Evolutionary conservation across 1,284 basidiomycete genomes (phyloP).

Genomic region (Ustilago cynodontis): DNA sequence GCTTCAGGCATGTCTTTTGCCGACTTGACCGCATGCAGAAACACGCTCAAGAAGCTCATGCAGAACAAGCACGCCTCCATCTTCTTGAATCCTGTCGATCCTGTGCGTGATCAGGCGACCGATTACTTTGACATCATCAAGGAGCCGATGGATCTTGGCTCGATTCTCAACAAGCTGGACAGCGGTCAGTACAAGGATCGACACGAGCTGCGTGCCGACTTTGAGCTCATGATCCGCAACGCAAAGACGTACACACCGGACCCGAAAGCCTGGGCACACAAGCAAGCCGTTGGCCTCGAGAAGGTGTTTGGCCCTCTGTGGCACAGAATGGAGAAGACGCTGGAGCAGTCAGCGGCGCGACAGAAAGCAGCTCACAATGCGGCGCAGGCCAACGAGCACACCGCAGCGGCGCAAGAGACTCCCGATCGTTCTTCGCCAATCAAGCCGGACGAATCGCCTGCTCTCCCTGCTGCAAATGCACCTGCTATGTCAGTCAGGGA

Average conservation of each 20-base stretch:
- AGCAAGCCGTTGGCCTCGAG: conserved; percentile 82
- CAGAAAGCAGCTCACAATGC: conserved; percentile 54
- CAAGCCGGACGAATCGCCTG: conserved; percentile 23
- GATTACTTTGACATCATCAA: conserved; percentile 88
- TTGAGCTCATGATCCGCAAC: conserved; percentile 88
- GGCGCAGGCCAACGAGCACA: conserved; percentile 30
- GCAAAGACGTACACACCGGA: conserved; percentile 85
- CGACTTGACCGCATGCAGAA: conserved; percentile 84
- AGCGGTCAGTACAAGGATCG: conserved; percentile 84
- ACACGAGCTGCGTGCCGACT: conserved; percentile 85
- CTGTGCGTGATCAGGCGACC: conserved; percentile 68
- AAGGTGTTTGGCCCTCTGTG: conserved; percentile 85
- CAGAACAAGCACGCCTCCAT: conserved; percentile 76
- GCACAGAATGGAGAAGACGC: conserved; percentile 71
- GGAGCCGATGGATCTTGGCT: conserved; percentile 93
- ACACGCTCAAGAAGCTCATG: conserved; percentile 82
- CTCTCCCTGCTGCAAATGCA: background rate
- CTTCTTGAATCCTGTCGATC: conserved; percentile 87
- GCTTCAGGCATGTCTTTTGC: conserved; percentile 82
- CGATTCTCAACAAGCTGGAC: conserved; percentile 87
- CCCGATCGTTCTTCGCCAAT: conserved; percentile 28
- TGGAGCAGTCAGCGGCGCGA: conserved; percentile 66
- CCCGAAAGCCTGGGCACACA: conserved; percentile 79
- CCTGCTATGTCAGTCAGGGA: conserved; percentile 9
- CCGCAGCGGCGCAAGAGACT: conserved; percentile 14